Evolutionary conservation across 139 green algal genomes (phyloP), one percentile per base, ranked within the genome.

Genomic region (Desmodesmus armatus): DNA sequence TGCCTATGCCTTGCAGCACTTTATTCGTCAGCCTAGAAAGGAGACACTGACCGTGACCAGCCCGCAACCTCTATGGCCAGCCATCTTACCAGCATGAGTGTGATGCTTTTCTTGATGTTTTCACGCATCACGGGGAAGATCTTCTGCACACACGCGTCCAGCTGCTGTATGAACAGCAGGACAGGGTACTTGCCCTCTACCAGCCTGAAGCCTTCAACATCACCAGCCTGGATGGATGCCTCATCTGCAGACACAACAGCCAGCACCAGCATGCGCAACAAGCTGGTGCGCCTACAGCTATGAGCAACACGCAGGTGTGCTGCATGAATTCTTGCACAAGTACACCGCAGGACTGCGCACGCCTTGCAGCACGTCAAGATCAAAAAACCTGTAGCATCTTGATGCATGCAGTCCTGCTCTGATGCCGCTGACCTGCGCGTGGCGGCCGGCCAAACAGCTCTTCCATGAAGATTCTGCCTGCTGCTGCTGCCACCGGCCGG

Each of bases 151-250:
- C 98, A 97, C 15, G 95, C 96, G 76, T 97, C 94, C 75, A 99
- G 94, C 93, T 99, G 96, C 94, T 99, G 96, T 93, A 99, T 99
- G 92, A 99, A 99, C 80, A 99, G 91, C 88, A 99, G 92, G 6
- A 97, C 96, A 0, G 97, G 96, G 93, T 99, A 99, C 91, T 99
- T 99, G 88, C 96, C 96, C 88, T 99, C 96, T 65, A 99, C 95
- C 87, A 97, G 93, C 66, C 89, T 87, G 86, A 91, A 92, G 41
- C 88, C 90, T 60, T 94, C 95, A 35, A 90, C 92, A 41, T 88
- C 91, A 47, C 95, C 95, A 5, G 92, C 93, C 73, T 97, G 94
- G 78, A 97, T 95, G 86, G 91, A 96, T 0, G 94, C 95, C 77
- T 97, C 93, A 31, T 86, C 82, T 51, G 76, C 49, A 60, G 83